Percentiles rank a stretch among this genome's conserved stretches.
Conservation (phyloP, 2,329 filamentous ascomycete species). For the Neodidymelliopsis sp. region DNA sequence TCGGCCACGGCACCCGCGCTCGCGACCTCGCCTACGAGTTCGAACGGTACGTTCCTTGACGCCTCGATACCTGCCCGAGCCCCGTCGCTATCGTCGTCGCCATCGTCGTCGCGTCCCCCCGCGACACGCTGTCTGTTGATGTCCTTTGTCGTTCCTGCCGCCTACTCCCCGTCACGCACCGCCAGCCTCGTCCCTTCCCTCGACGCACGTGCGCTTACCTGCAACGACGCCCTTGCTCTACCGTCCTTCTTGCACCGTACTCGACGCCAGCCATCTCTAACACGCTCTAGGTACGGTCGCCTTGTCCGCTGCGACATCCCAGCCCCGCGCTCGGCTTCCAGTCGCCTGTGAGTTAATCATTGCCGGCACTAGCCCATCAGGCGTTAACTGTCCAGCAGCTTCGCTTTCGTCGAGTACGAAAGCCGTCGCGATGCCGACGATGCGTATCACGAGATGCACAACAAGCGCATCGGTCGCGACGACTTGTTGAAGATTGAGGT, state of each 20-base stretch:
- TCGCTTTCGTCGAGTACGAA: slow-evolving; percentile 99
- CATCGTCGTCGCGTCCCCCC: slow-evolving; percentile 48
- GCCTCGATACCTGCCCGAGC: slow-evolving; percentile 45
- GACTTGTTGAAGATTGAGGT: slow-evolving; percentile 98
- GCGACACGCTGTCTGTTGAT: slow-evolving; percentile 32
- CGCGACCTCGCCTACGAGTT: slow-evolving; percentile 99
- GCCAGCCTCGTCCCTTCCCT: slow-evolving; percentile 14
- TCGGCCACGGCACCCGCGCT: slow-evolving; percentile 97
- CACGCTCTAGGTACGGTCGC: slow-evolving; percentile 82
- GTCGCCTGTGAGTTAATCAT: slow-evolving; percentile 84
- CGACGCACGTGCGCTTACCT: slow-evolving; percentile 12
- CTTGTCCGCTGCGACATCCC: slow-evolving; percentile 99
- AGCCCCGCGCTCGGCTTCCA: slow-evolving; percentile 89
- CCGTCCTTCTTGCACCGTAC: slow-evolving; percentile 27
- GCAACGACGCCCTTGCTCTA: slow-evolving; percentile 35
- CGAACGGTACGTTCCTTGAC: slow-evolving; percentile 92
- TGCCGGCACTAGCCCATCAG: slow-evolving; percentile 1
- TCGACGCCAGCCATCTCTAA: slow-evolving; percentile 50
- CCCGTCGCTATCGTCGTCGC: slow-evolving; percentile 44
- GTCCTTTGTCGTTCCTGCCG: not conserved
- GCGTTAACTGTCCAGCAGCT: slow-evolving; percentile 66
- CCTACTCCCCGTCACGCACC: slow-evolving; percentile 1
- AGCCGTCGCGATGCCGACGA: slow-evolving; percentile 97
- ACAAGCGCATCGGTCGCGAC: slow-evolving; percentile 96
- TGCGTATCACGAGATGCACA: slow-evolving; percentile 99